Evolutionary conservation across 164 flowering plant species (phyloP).

Genomic region (Pachysandra terminalis): DNA sequence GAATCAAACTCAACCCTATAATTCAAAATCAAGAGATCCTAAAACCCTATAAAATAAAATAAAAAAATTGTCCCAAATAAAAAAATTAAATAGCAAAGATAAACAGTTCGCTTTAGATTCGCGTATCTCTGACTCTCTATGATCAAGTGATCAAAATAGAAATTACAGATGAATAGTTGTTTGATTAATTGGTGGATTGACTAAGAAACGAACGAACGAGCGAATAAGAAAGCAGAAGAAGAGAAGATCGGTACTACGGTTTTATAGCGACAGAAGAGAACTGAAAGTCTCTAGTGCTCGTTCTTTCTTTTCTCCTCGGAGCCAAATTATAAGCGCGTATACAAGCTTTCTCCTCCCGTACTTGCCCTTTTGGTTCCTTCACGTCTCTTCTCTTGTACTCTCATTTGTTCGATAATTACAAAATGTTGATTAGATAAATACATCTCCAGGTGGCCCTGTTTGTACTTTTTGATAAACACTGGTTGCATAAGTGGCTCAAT

Average conservation of each 20-base stretch:
- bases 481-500: too few relatives aligned
- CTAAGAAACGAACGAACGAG: not conserved
- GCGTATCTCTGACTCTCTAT: not conserved
- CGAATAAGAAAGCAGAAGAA: not conserved
- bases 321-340: not conserved
- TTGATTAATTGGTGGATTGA: not conserved
- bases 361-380: too few relatives aligned
- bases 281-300: not conserved
- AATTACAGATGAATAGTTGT: not conserved
- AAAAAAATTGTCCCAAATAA: not conserved
- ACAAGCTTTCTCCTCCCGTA: not conserved
- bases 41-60: conserved; percentile 7
- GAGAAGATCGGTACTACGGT: not conserved
- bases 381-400: too few relatives aligned
- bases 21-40: not conserved
- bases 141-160: not conserved
- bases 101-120: conserved; percentile 9
- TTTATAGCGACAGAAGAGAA: not conserved
- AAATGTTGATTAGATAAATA: too few relatives aligned
- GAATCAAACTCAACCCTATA: not conserved
- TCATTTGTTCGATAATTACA: too few relatives aligned
- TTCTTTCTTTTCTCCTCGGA: not conserved
- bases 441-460: too few relatives aligned
- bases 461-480: too few relatives aligned
- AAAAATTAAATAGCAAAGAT: not conserved